Evolutionary conservation across 1,139 yeast species (phyloP).

Genomic region (Nakaseomyces kungkrabaensis): DNA sequence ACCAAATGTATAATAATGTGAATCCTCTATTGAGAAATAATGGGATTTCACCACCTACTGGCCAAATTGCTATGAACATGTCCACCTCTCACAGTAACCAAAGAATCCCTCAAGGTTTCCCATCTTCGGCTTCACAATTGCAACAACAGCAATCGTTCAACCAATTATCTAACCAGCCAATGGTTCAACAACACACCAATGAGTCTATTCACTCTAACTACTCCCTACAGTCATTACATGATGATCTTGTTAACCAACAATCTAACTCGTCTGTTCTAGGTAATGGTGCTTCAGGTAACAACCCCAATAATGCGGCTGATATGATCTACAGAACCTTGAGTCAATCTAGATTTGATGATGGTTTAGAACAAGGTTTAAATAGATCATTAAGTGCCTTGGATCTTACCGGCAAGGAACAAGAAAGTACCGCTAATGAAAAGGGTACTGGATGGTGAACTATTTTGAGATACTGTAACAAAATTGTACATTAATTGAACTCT

Average conservation of each 20-base stretch:
- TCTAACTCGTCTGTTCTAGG: constrained; percentile 2
- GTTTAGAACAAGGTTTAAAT: constrained; percentile 25
- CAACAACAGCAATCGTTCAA: constrained; percentile 9
- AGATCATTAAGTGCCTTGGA: constrained; percentile 29
- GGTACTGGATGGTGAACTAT: constrained; percentile 2
- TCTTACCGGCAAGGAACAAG: constrained; percentile 10
- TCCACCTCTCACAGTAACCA: constrained; percentile 6
- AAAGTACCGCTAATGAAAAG: constrained; percentile 9
- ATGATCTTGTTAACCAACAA: constrained; percentile 9
- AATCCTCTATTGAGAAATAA: constrained; percentile 28
- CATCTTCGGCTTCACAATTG: constrained; percentile 7
- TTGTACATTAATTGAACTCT: too few species aligned
- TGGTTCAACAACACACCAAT: constrained; percentile 27
- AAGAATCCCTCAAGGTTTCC: constrained; percentile 14
- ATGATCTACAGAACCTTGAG: constrained; percentile 13
- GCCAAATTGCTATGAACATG: constrained; percentile 16
- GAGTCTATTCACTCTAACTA: constrained; percentile 29
- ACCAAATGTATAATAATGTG: constrained; percentile 7
- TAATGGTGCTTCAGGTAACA: constrained; percentile 4
- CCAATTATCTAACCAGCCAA: constrained; percentile 6
- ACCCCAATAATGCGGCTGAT: constrained; percentile 11
- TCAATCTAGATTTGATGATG: constrained; percentile 15
- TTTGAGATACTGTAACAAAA: neutral
- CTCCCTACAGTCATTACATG: constrained; percentile 26
- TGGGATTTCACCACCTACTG: constrained; percentile 22